These are phyloP conservation scores for Sanghuangporus weigelae DNA, from an alignment of 1,284 basidiomycete genomes.

Conservation along the genomic window DNA sequence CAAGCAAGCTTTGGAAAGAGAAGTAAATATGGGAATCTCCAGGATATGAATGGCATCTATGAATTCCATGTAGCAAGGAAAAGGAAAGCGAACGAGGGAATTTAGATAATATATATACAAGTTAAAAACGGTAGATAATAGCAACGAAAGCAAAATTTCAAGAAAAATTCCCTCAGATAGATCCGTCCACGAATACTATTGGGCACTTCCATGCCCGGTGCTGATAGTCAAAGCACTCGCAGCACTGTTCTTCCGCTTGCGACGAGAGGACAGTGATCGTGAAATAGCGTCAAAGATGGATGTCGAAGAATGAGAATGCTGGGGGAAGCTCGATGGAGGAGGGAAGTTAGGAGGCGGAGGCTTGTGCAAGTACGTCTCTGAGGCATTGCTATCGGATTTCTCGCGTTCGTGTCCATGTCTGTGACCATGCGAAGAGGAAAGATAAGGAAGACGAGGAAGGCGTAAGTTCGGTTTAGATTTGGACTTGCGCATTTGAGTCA, in stretches of 20 bases:
- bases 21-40: not conserved
- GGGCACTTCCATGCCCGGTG: not conserved
- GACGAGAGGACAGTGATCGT: slow-evolving; percentile 9
- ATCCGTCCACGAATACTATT: not conserved
- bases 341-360: not conserved
- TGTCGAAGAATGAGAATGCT: not conserved
- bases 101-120: not conserved
- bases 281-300: slow-evolving; percentile 3
- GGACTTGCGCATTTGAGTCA: not conserved
- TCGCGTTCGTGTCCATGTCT: not conserved
- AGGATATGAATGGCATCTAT: not conserved
- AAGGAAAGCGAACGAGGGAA: not conserved
- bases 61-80: not conserved
- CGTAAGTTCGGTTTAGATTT: not conserved
- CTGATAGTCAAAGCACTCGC: not conserved
- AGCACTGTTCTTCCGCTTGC: not conserved
- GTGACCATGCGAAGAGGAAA: not conserved
- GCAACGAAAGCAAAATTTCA: not conserved
- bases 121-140: not conserved
- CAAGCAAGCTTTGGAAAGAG: not conserved
- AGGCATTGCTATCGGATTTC: not conserved
- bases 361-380: not conserved
- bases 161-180: not conserved
- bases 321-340: not conserved
- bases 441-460: not conserved